Percentiles rank a stretch among this genome's conserved stretches.
These are phyloP conservation scores for Vanrija sp. DNA, from an alignment of 1,284 basidiomycete species.

Conservation along the genomic window DNA sequence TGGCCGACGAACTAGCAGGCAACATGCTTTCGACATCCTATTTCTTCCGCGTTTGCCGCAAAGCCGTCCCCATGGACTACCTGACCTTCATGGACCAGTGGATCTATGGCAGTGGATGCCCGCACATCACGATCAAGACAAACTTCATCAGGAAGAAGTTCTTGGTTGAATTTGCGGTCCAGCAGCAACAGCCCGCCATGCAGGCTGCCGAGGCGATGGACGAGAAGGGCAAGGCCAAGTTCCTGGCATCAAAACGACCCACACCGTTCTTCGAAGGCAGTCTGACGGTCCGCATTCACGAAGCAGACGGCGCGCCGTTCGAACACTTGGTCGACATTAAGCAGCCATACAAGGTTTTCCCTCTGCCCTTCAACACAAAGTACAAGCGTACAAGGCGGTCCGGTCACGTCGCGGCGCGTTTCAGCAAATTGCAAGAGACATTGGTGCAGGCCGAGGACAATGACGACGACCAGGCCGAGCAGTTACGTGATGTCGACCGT, in stretches of 20 bases:
- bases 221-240: constrained; percentile 18
- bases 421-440: constrained; percentile 72
- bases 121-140: constrained; percentile 81
- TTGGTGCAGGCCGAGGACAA: constrained; percentile 85
- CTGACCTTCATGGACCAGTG: constrained; percentile 92
- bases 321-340: constrained; percentile 96
- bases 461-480: constrained; percentile 79
- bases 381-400: constrained; percentile 88
- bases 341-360: constrained; percentile 79
- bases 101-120: constrained; percentile 97
- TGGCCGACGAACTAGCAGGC: constrained; percentile 82
- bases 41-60: constrained; percentile 88
- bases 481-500: constrained; percentile 73
- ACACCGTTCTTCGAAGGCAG: constrained; percentile 83
- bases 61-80: constrained; percentile 86
- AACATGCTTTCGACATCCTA: constrained; percentile 84
- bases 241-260: constrained; percentile 68
- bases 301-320: constrained; percentile 98
- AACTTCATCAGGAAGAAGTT: constrained; percentile 97
- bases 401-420: constrained; percentile 73
- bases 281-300: constrained; percentile 98
- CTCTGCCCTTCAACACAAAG: constrained; percentile 99
- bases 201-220: constrained; percentile 15
- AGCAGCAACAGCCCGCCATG: constrained; percentile 76
- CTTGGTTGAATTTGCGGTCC: constrained; percentile 91